Percentiles rank a stretch among this genome's conserved stretches.
phyloP scores from a whole-genome alignment of 2,329 filamentous ascomycete species.

The Stagonosporopsis vannaccii region DNA sequence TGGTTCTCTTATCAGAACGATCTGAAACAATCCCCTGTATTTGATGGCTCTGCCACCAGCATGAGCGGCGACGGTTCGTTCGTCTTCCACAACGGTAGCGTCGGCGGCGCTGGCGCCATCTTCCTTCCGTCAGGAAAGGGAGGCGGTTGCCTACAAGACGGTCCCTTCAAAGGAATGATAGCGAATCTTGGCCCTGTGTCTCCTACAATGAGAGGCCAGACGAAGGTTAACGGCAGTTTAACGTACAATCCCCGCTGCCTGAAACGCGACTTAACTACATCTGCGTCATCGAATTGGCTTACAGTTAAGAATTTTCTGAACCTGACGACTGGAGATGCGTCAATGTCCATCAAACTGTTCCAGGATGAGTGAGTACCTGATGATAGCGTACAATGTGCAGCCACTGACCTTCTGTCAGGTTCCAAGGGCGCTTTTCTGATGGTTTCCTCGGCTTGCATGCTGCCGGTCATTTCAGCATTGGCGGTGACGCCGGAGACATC shows the following conservation, averaged over 20 bases:
- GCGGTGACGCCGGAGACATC: slow-evolving; percentile 49
- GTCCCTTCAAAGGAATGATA: slow-evolving; percentile 31
- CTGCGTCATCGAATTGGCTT: slow-evolving; percentile 17
- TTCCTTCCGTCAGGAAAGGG: slow-evolving; percentile 22
- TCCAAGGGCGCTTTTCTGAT: slow-evolving; percentile 25
- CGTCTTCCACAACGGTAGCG: slow-evolving; percentile 28
- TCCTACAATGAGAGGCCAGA: slow-evolving; percentile 18
- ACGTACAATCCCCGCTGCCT: slow-evolving; percentile 43
- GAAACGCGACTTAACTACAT: slow-evolving; percentile 44
- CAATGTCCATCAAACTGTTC: slow-evolving; percentile 46
- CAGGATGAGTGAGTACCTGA: slow-evolving; percentile 32
- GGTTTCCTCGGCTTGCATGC: slow-evolving; percentile 49
- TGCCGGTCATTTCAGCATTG: slow-evolving; percentile 46
- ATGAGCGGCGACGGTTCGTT: slow-evolving; percentile 41
- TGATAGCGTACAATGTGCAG: neutral
- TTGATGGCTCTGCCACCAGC: slow-evolving; percentile 42
- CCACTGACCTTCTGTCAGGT: neutral
- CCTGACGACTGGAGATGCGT: slow-evolving; percentile 61
- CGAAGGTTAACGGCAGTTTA: slow-evolving; percentile 19
- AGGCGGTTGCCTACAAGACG: slow-evolving; percentile 32
- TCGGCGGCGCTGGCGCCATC: slow-evolving; percentile 22
- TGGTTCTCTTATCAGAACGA: slow-evolving; percentile 46
- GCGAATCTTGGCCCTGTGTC: slow-evolving; percentile 35
- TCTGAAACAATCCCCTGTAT: slow-evolving; percentile 39
- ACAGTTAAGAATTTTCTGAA: slow-evolving; percentile 46